Conservation (phyloP, 257 asterid genomes). For the Eustoma russellianum region DNA sequence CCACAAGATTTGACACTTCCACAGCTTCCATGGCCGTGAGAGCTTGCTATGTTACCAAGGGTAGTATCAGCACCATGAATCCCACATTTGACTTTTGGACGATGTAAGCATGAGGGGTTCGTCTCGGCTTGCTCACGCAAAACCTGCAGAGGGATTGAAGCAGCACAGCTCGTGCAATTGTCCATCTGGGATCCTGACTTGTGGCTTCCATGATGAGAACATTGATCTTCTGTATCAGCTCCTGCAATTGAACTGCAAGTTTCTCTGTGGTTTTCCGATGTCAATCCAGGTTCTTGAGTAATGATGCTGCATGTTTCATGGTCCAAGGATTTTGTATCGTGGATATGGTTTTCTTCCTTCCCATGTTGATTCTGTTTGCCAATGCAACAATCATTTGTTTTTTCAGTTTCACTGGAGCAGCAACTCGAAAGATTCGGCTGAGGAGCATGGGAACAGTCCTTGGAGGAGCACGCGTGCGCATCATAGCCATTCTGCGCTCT, state of each 20-base stretch:
- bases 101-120: constrained; percentile 1
- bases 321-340: constrained; percentile 2
- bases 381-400: constrained; percentile 9
- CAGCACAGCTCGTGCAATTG: constrained; percentile 6
- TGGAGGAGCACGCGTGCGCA: constrained; percentile 14
- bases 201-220: constrained; percentile 6
- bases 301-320: constrained; percentile 9
- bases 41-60: constrained; percentile 1
- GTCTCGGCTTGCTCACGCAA: neutral
- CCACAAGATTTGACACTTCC: neutral
- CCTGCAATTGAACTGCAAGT: neutral
- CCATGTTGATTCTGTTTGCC: constrained; percentile 9
- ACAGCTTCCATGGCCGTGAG: constrained; percentile 10
- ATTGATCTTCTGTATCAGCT: constrained; percentile 5
- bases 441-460: constrained; percentile 5
- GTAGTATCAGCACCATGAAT: constrained; percentile 10
- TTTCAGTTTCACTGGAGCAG: constrained; percentile 8
- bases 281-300: constrained; percentile 8
- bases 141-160: neutral
- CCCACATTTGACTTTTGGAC: constrained; percentile 2
- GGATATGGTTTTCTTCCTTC: constrained; percentile 1
- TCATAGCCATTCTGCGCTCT: constrained; percentile 16
- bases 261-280: neutral
- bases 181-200: neutral
- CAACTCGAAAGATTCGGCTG: constrained; percentile 5